phyloP scores from a whole-genome alignment of 2,329 filamentous ascomycete genomes.

The Chaetomium sp. region DNA sequence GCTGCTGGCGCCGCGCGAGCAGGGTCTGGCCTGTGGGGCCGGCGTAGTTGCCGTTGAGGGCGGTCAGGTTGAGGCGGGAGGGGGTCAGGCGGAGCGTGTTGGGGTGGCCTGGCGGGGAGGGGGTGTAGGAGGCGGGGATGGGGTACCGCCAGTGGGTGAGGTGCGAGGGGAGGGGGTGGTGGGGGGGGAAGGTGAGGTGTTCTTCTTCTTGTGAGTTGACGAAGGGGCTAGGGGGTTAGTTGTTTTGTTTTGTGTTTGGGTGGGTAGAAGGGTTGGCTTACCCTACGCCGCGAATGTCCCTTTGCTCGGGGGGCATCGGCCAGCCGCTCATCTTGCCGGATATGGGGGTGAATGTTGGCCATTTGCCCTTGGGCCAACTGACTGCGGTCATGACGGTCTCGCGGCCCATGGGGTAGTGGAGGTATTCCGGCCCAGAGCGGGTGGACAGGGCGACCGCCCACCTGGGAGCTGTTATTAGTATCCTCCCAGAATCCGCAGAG shows the following conservation, averaged over 20 bases:
- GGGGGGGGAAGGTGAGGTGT: slow-evolving; percentile 41
- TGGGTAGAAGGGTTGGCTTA: slow-evolving; percentile 7
- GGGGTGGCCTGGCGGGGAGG: slow-evolving; percentile 47
- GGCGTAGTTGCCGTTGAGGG: slow-evolving; percentile 51
- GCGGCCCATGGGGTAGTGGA: slow-evolving; percentile 48
- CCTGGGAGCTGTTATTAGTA: slow-evolving; percentile 31
- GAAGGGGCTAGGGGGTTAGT: slow-evolving; percentile 32
- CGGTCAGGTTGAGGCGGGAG: slow-evolving; percentile 56
- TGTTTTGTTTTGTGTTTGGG: slow-evolving; percentile 10
- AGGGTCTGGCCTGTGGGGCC: slow-evolving; percentile 55
- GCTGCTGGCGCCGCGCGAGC: slow-evolving; percentile 59
- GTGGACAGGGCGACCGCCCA: slow-evolving; percentile 48
- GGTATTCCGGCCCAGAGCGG: slow-evolving; percentile 43
- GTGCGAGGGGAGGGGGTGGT: slow-evolving; percentile 51
- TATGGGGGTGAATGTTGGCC: slow-evolving; percentile 43
- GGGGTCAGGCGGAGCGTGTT: slow-evolving; percentile 52
- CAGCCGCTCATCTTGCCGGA: slow-evolving; percentile 38
- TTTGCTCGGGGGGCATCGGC: slow-evolving; percentile 29
- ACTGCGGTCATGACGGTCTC: slow-evolving; percentile 47
- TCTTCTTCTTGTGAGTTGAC: slow-evolving; percentile 37
- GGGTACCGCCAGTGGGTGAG: slow-evolving; percentile 61
- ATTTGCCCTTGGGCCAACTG: slow-evolving; percentile 41
- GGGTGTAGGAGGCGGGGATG: slow-evolving; percentile 46
- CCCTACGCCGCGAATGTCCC: slow-evolving; percentile 31
- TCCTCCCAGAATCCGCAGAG: not conserved